Base-by-base conservation (phyloP, 2,329 filamentous ascomycete genomes). In the Pseudogymnoascus sp. region DNA sequence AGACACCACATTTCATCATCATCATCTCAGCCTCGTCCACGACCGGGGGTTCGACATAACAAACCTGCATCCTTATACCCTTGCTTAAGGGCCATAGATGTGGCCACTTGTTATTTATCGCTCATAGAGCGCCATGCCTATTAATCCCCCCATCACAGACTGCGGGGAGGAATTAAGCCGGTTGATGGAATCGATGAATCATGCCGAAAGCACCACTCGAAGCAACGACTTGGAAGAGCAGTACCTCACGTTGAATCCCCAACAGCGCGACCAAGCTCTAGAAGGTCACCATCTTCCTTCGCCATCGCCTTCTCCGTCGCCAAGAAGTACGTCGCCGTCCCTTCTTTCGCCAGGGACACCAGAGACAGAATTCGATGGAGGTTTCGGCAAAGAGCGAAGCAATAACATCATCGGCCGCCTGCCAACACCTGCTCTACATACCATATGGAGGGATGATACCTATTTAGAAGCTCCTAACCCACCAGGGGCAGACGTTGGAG, bases 301-400 rank as follows among this genome's bases (percentile, higher is more conserved):
- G 33, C 69, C 69, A 58, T 71, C 68, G 2, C 67, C 67, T 4
- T 65, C 68, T 6, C 67, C 66, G 13, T 70, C 69, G 15, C 66
- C 67, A 25, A 63, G 66, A 62, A 67, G 67, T 35, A 59, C 48
- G 10, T 68, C 67, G 18, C 67, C 67, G n/a, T 65, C 66, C 25
- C 29, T 67, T 12, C 58, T 65, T 12, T 61, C 61, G 3, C 2
- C n/a, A 8, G 48, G n/a, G 29, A 55, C 48, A 13, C 29, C 29
- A 13, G 48, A 55, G 48, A 55, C 48, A n/a, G 48, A 55, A 55
- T 33, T 55, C 29, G 48, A 55, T 18, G 48, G 48, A 35, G 48
- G 29, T 55, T 55, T 55, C 29, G 29, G 29, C 29, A 55, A 33
- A 33, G 48, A 55, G 10, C 48, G 48, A 33, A 55, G 48, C 48